phyloP scores from a whole-genome alignment of 2,329 filamentous ascomycete genomes.

The Teratosphaeria zuluensis region DNA sequence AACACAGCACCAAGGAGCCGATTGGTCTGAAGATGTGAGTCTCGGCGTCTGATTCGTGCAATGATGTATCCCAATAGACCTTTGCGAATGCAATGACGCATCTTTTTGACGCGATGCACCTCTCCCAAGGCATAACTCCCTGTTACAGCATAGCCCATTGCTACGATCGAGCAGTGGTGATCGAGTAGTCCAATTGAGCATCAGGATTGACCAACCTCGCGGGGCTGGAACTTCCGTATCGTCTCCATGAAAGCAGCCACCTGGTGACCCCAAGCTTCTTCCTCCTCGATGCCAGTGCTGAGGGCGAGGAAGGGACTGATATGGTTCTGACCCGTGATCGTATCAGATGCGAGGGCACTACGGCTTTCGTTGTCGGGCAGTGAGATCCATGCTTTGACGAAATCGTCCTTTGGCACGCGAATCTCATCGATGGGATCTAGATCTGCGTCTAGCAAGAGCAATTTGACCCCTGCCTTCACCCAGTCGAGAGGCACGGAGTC shows the following conservation, averaged over 20 bases:
- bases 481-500: slow-evolving; percentile 7
- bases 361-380: slow-evolving; percentile 8
- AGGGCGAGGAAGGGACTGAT: slow-evolving; percentile 15
- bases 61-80: too few species aligned
- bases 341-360: slow-evolving; percentile 13
- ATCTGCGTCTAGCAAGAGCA: slow-evolving; percentile 15
- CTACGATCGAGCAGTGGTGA: too few species aligned
- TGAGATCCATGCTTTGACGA: slow-evolving; percentile 14
- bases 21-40: too few species aligned
- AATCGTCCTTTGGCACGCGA: slow-evolving; percentile 12
- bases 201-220: not conserved
- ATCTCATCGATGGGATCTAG: slow-evolving; percentile 20
- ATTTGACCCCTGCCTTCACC: slow-evolving; percentile 6
- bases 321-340: slow-evolving; percentile 19
- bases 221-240: slow-evolving; percentile 9
- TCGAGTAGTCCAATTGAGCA: too few species aligned
- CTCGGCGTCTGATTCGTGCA: too few species aligned
- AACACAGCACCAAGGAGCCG: too few species aligned
- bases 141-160: too few species aligned
- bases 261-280: slow-evolving; percentile 19
- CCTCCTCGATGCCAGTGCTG: slow-evolving; percentile 15
- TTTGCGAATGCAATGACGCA: too few species aligned
- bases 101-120: too few species aligned
- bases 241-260: slow-evolving; percentile 14
- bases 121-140: too few species aligned